A percentile compares a stretch with the other conserved stretches of the same genome.
Evolutionary conservation across 257 asterid species (phyloP).

Genomic region (Catharanthus roseus): DNA sequence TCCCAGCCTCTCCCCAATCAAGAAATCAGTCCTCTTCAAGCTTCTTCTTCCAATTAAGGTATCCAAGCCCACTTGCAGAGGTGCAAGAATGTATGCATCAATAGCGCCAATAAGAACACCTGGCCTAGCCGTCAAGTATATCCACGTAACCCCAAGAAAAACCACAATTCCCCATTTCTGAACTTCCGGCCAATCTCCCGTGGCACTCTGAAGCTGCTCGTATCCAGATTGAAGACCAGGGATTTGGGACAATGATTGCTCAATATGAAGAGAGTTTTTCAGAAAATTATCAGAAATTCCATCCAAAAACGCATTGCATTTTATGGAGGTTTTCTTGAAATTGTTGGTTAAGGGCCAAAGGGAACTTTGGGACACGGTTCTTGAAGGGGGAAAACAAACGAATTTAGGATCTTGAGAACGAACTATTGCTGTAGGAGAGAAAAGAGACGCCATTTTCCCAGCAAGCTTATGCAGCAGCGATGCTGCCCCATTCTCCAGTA

Average conservation of each 20-base stretch:
- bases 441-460: slow-evolving; percentile 55
- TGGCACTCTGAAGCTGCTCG: slow-evolving; percentile 33
- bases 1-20: slow-evolving; percentile 71
- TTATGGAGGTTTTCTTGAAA: slow-evolving; percentile 19
- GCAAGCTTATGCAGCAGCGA: slow-evolving; percentile 11
- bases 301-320: slow-evolving; percentile 49
- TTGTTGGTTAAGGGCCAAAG: slow-evolving; percentile 23
- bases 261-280: slow-evolving; percentile 24
- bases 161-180: slow-evolving; percentile 52
- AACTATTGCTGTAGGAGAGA: slow-evolving; percentile 37
- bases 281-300: slow-evolving; percentile 39
- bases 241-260: slow-evolving; percentile 35
- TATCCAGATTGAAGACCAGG: slow-evolving; percentile 38
- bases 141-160: slow-evolving; percentile 60
- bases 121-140: slow-evolving; percentile 87
- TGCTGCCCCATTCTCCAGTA: background rate
- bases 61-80: slow-evolving; percentile 67
- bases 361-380: slow-evolving; percentile 13
- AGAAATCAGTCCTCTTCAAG: slow-evolving; percentile 61
- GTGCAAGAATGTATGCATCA: slow-evolving; percentile 78
- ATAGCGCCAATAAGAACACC: slow-evolving; percentile 88
- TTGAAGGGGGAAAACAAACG: slow-evolving; percentile 27
- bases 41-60: slow-evolving; percentile 70
- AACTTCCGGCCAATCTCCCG: slow-evolving; percentile 45
- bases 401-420: slow-evolving; percentile 39